Conservation (phyloP, 768 basidiomycete genomes). For the Lactarius indigo region DNA sequence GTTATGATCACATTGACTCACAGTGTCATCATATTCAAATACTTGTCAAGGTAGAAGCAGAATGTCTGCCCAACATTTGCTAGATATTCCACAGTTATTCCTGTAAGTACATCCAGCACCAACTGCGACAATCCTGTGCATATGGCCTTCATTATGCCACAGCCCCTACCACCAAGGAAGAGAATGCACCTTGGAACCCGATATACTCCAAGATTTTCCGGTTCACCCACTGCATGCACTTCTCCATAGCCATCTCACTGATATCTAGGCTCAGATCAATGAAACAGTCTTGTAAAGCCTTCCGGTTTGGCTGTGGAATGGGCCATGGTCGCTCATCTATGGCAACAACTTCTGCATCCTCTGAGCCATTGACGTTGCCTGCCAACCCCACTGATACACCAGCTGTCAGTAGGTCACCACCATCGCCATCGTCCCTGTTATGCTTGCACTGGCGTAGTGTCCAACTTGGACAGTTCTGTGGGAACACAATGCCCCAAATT, state of each 20-base stretch:
- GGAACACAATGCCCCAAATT: too few relatives aligned
- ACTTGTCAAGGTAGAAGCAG: slow-evolving; percentile 76
- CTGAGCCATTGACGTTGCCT: slow-evolving; percentile 26
- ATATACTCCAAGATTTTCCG: slow-evolving; percentile 81
- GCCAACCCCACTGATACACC: slow-evolving; percentile 1
- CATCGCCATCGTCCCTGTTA: slow-evolving; percentile 31
- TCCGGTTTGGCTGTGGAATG: slow-evolving; percentile 16
- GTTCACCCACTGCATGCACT: slow-evolving; percentile 70
- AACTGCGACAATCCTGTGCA: slow-evolving; percentile 63
- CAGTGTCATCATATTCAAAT: slow-evolving; percentile 73
- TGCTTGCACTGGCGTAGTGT: too few relatives aligned
- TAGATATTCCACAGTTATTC: slow-evolving; percentile 78
- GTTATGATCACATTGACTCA: too few relatives aligned
- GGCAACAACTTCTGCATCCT: slow-evolving; percentile 46
- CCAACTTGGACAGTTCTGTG: too few relatives aligned
- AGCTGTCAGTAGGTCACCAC: slow-evolving; percentile 1
- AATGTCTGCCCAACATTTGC: slow-evolving; percentile 85
- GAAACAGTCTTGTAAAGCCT: slow-evolving; percentile 21
- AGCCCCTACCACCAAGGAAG: background rate
- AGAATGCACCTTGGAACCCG: slow-evolving; percentile 83
- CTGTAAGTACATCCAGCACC: slow-evolving; percentile 72
- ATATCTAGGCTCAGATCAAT: slow-evolving; percentile 42
- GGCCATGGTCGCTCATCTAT: slow-evolving; percentile 63
- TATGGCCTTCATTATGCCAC: background rate
- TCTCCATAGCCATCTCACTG: slow-evolving; percentile 54